A percentile compares a stretch with the other conserved stretches of the same genome.
Evolutionary conservation across 352 stramenopile species (phyloP).

Genomic region (Phytopythium oedochilum): DNA sequence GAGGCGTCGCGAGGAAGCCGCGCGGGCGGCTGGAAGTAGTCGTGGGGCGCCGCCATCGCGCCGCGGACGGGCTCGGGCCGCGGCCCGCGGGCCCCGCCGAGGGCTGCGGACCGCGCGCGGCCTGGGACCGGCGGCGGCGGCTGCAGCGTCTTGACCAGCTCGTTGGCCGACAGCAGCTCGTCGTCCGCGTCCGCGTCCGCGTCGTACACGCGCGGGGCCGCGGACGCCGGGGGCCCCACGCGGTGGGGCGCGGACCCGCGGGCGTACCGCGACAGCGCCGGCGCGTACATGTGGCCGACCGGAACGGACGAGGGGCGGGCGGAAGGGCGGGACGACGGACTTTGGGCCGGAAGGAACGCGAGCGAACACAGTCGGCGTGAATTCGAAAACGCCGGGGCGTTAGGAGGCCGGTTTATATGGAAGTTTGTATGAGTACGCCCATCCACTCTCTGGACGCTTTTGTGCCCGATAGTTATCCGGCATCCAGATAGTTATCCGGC

Average conservation of each 20-base stretch:
- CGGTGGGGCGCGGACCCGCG: background rate
- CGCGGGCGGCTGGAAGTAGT: background rate
- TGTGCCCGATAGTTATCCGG: too few species aligned
- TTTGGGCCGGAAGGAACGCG: too few species aligned
- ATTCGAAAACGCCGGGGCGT: too few species aligned
- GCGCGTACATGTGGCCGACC: background rate
- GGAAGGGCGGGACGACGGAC: background rate
- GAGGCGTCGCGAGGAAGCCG: background rate
- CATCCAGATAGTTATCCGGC: too few species aligned
- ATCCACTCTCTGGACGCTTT: background rate
- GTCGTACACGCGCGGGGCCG: background rate
- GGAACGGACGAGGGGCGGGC: background rate
- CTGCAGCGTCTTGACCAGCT: slow-evolving; percentile 27
- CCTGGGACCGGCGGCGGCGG: slow-evolving; percentile 9
- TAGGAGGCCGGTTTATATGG: too few species aligned
- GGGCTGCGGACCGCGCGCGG: too few species aligned
- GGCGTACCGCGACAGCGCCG: background rate
- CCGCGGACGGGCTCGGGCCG: too few species aligned
- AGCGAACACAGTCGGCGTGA: too few species aligned
- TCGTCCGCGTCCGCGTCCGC: slow-evolving; percentile 10
- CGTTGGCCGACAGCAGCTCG: slow-evolving; percentile 23
- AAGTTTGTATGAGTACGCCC: background rate
- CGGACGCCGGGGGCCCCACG: background rate
- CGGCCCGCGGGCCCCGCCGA: too few species aligned
- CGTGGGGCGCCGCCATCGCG: background rate